Evolutionary conservation across 257 asterid genomes (phyloP).

Genomic region (Lithospermum erythrorhizon): DNA sequence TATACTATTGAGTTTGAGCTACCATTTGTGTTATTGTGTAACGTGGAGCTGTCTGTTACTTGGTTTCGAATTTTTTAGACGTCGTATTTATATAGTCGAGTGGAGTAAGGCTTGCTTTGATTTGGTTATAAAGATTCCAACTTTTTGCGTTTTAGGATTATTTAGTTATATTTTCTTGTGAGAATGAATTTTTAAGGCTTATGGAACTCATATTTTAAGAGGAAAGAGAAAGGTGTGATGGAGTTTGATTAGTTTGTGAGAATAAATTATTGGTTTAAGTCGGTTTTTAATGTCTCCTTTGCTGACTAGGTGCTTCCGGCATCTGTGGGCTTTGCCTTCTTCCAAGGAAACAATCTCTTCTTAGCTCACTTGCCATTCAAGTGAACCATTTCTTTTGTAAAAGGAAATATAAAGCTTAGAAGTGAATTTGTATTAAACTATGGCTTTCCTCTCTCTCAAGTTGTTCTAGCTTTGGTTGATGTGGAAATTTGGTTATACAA

Average conservation of each 20-base stretch:
- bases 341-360: slow-evolving; percentile 68
- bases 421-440: slow-evolving; percentile 16
- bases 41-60: no score
- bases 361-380: slow-evolving; percentile 51
- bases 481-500: slow-evolving; percentile 67
- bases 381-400: slow-evolving; percentile 41
- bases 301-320: slow-evolving; percentile 72
- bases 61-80: no score
- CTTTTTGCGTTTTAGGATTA: no score
- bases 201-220: slow-evolving; percentile 8
- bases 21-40: no score
- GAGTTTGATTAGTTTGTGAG: slow-evolving; percentile 36
- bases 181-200: slow-evolving; percentile 10
- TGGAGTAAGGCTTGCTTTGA: no score
- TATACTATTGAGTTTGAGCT: no score
- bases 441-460: slow-evolving; percentile 10
- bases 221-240: slow-evolving; percentile 6
- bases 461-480: slow-evolving; percentile 30
- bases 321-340: slow-evolving; percentile 88
- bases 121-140: not conserved
- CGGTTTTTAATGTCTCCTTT: slow-evolving; percentile 65
- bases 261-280: slow-evolving; percentile 56
- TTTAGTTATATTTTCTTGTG: not conserved
- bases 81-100: no score
- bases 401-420: not conserved